Conservation (phyloP, 2,329 filamentous ascomycete species). For the Ophiostoma novo-ulmi region DNA sequence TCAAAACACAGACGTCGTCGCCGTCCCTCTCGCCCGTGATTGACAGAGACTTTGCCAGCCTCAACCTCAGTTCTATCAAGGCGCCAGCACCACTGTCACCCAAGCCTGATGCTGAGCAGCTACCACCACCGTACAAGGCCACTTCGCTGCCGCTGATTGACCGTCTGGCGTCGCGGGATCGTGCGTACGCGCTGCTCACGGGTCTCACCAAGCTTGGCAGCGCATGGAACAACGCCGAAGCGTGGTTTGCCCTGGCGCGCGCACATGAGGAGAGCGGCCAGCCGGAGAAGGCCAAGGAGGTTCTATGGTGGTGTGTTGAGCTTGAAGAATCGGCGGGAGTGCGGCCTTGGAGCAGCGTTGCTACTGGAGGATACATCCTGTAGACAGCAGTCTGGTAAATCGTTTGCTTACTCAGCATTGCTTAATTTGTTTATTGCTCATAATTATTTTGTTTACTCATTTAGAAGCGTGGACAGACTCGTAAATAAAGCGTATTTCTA, state of each 20-base stretch:
- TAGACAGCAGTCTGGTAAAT: slow-evolving; percentile 30
- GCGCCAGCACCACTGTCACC: background rate
- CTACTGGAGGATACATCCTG: slow-evolving; percentile 61
- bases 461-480: background rate
- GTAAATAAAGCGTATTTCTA: background rate
- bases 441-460: background rate
- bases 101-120: slow-evolving; percentile 26
- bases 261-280: slow-evolving; percentile 86
- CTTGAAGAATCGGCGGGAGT: slow-evolving; percentile 80
- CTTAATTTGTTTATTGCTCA: background rate
- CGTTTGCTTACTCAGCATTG: background rate
- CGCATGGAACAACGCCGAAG: slow-evolving; percentile 88
- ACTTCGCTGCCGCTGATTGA: slow-evolving; percentile 67
- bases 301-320: slow-evolving; percentile 96
- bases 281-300: slow-evolving; percentile 80
- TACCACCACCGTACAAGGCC: slow-evolving; percentile 51
- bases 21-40: background rate
- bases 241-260: slow-evolving; percentile 83
- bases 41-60: background rate
- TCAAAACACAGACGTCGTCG: slow-evolving; percentile 14
- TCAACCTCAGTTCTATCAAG: background rate
- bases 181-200: slow-evolving; percentile 78
- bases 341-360: slow-evolving; percentile 70
- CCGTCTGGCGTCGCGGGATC: slow-evolving; percentile 81
- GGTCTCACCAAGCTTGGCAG: slow-evolving; percentile 77